phyloP scores from a whole-genome alignment of 306 rosid species.

The Cicer arietinum region DNA sequence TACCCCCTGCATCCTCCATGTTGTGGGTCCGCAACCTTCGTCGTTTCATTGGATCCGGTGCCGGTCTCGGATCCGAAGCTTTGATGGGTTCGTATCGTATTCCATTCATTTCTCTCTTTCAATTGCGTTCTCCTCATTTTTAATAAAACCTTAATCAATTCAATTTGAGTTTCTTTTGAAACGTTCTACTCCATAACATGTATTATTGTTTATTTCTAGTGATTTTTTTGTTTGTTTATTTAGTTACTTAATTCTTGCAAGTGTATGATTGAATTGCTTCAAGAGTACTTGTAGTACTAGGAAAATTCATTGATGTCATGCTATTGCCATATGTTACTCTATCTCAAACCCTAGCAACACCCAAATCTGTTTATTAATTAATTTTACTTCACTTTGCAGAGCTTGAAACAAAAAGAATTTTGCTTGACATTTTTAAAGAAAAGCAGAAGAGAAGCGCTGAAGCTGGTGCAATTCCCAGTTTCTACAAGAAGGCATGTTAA shows the following conservation, averaged over 20 bases:
- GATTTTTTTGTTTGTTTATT: too few species aligned
- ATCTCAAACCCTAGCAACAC: slow-evolving; percentile 19
- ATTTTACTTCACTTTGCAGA: slow-evolving; percentile 54
- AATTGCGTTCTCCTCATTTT: not conserved
- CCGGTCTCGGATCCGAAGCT: slow-evolving; percentile 96
- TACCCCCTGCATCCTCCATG: slow-evolving; percentile 94
- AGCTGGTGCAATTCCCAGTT: slow-evolving; percentile 95
- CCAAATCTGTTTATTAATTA: not conserved
- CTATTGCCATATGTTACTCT: not conserved
- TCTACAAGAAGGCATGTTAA: slow-evolving; percentile 89
- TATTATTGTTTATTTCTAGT: too few species aligned
- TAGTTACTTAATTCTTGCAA: not conserved
- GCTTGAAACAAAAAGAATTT: slow-evolving; percentile 95
- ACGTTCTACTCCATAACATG: not conserved
- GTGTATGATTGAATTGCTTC: not conserved
- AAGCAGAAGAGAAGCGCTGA: slow-evolving; percentile 93
- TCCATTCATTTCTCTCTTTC: not conserved
- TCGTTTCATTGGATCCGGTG: slow-evolving; percentile 87
- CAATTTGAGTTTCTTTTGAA: not conserved
- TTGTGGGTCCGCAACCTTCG: slow-evolving; percentile 93
- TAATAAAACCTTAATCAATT: not conserved
- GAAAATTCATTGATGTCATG: not conserved
- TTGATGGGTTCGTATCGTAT: slow-evolving; percentile 69
- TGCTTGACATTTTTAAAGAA: slow-evolving; percentile 97
- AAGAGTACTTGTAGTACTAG: not conserved